Percentiles rank a stretch among this genome's conserved stretches.
Conservation (phyloP, 176 grass and related monocot genomes). For the Cenchrus purpureus region DNA sequence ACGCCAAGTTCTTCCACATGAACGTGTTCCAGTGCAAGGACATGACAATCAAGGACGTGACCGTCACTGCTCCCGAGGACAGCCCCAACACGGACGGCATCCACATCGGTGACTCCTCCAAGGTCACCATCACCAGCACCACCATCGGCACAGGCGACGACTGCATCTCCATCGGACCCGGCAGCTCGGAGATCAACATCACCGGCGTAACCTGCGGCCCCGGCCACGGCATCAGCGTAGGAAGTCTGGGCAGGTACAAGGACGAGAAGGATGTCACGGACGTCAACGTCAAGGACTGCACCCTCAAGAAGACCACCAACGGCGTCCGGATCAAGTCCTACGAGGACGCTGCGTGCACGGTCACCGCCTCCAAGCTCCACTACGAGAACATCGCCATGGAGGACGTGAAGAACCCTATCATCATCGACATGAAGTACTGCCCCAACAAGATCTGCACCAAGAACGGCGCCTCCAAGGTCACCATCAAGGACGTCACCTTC, state of each 20-base stretch:
- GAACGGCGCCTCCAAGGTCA: constrained; percentile 49
- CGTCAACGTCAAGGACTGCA: constrained; percentile 62
- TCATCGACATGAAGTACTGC: constrained; percentile 85
- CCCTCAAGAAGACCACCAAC: constrained; percentile 50
- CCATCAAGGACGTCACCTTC: constrained; percentile 56
- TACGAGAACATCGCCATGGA: constrained; percentile 69
- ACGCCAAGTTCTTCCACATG: constrained; percentile 78
- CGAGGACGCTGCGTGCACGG: constrained; percentile 32
- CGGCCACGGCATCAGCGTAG: constrained; percentile 75
- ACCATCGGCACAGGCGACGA: constrained; percentile 65
- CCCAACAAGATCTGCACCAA: constrained; percentile 56
- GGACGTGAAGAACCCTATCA: constrained; percentile 59
- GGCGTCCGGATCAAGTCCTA: constrained; percentile 75
- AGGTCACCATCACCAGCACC: constrained; percentile 52
- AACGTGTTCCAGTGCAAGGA: constrained; percentile 55
- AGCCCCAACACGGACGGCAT: constrained; percentile 71
- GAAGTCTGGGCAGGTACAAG: constrained; percentile 63
- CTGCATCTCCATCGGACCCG: constrained; percentile 68
- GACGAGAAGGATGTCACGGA: constrained; percentile 70
- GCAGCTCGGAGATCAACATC: constrained; percentile 40
- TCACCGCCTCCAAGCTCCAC: constrained; percentile 39
- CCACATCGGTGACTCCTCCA: constrained; percentile 55
- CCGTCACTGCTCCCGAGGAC: constrained; percentile 41
- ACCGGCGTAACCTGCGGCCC: constrained; percentile 65
- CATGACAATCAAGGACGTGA: constrained; percentile 48